Conservation (phyloP, 2,329 filamentous ascomycete genomes). For the Talaromyces funiculosus region DNA sequence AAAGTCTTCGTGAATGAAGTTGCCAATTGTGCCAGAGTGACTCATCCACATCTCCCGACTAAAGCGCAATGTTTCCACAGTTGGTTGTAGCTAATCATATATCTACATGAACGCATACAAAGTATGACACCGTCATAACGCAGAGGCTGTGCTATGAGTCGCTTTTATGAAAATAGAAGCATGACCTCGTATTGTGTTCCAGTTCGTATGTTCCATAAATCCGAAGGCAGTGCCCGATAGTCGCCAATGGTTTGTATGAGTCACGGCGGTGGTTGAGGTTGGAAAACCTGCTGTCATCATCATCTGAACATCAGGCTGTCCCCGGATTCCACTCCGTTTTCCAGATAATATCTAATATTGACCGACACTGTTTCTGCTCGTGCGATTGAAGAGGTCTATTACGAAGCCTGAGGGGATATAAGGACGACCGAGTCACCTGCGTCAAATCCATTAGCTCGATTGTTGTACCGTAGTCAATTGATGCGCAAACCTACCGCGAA, state of each 20-base stretch:
- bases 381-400: constrained; percentile 12
- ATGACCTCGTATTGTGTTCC: background rate
- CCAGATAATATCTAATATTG: background rate
- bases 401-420: constrained; percentile 57
- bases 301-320: background rate
- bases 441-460: constrained; percentile 5
- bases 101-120: background rate
- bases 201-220: background rate
- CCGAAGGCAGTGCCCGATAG: background rate
- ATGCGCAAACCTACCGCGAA: constrained; percentile 63
- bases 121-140: background rate
- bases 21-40: background rate
- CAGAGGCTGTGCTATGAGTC: background rate
- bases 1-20: background rate
- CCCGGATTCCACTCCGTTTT: background rate
- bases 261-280: background rate
- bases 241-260: background rate
- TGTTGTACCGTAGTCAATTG: background rate
- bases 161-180: background rate
- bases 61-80: background rate
- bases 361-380: background rate
- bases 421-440: constrained; percentile 69
- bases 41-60: background rate
- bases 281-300: background rate
- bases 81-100: background rate